Base-by-base conservation (phyloP, 2,329 filamentous ascomycete genomes). In the Zymoseptoria pseudotritici region DNA sequence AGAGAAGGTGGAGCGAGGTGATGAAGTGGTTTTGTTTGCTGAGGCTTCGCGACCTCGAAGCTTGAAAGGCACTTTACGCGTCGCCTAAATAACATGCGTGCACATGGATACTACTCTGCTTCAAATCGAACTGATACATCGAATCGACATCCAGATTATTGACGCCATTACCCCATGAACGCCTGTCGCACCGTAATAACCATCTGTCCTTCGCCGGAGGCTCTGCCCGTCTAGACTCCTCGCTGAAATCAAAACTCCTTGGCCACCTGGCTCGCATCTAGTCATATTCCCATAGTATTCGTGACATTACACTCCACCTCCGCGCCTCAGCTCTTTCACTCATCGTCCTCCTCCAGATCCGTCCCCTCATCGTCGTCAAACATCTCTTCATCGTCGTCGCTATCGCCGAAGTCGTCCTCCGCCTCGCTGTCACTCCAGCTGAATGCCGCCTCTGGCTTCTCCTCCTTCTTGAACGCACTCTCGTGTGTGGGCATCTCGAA, bases 401-500 rank as follows among this genome's bases (percentile, higher is more conserved):
- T 90, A 17, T 87, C 87, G 9, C 86, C 88, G 74, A 92, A 91
- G 66, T 92, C 88, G 56, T 89, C 84, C 66, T 90, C 88, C 1
- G 65, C 71, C 57, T 74, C 72, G 51, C 70, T 73, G 57, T 74
- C 72, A 67, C 87, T 90, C 54, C 87, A 88, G 26, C 87, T 88
- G 75, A 92, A 91, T 62, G 89, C 89, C 3, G 75, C 73, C 66
- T 88, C 86, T 5, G 71, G 72, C 60, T 78, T 76, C 61, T 80
- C 78, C 60, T 77, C 78, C 74, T 86, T 84, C 69, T 76, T 76
- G 67, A 76, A 90, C 75, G 71, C 88, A 75, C 80, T 81, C 57
- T 86, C 77, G 55, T 80, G 83, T 0, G 87, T 91, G 0, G 94
- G 94, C 88, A 97, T 93, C 58, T 84, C 80, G 64, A 92, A 92